Percentiles rank a stretch among this genome's conserved stretches.
These are phyloP conservation scores for Acanthamoeba royreba DNA, from an alignment of 208 protist species.

Conservation along the genomic window DNA sequence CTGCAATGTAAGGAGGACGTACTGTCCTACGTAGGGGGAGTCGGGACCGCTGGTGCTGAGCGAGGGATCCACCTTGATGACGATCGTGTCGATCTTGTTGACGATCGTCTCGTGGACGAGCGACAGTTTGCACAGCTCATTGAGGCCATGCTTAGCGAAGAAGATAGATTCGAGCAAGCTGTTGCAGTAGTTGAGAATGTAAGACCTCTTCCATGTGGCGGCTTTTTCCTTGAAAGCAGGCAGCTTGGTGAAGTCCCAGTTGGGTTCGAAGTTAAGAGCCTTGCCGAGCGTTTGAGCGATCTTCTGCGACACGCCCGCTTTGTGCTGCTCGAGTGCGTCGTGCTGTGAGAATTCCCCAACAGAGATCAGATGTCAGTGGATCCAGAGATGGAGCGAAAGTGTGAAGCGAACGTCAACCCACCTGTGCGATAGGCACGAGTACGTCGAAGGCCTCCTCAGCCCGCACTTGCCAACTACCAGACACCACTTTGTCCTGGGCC, in stretches of 20 bases:
- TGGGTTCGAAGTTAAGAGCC: neutral
- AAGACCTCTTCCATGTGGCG: neutral
- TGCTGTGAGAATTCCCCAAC: neutral
- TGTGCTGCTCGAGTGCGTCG: neutral
- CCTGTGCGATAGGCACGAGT: neutral
- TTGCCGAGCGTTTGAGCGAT: neutral
- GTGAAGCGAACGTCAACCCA: neutral
- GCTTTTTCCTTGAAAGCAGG: neutral
- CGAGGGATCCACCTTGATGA: neutral
- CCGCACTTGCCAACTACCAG: neutral
- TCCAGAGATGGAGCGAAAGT: neutral
- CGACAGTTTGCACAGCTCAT: neutral
- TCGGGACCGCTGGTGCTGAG: neutral
- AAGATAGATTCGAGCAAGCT: neutral
- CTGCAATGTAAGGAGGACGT: neutral
- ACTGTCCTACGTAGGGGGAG: neutral
- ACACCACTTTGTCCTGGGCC: neutral
- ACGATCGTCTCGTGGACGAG: neutral
- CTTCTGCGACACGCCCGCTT: neutral
- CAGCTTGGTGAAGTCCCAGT: constrained; percentile 4
- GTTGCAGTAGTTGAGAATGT: constrained; percentile 4
- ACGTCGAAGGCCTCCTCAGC: neutral
- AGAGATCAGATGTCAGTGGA: too few relatives aligned
- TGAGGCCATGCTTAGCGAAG: neutral
- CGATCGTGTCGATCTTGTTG: neutral